Evolutionary conservation across 192 early-diverging fungal species (phyloP).

Genomic region (Ambispora gerdemannii): DNA sequence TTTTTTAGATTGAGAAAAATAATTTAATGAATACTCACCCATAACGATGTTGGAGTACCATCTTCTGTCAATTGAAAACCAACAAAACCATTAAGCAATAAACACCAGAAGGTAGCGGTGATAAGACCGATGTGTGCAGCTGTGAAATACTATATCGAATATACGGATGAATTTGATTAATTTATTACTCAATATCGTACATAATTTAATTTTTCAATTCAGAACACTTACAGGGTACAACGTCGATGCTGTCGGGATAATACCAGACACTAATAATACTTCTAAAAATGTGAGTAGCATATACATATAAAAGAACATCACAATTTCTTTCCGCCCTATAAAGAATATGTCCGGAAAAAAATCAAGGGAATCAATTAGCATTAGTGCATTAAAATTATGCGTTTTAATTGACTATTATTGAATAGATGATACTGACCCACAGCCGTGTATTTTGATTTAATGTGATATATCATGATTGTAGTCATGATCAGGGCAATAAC

Average conservation of each 20-base stretch:
- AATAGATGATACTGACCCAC: slow-evolving; percentile 68
- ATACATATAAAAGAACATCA: slow-evolving; percentile 89
- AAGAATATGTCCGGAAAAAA: neutral
- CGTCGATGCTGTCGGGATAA: slow-evolving; percentile 64
- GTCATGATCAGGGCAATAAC: slow-evolving; percentile 93
- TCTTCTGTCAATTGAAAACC: slow-evolving; percentile 88
- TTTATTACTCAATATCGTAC: neutral
- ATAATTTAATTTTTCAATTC: slow-evolving; percentile 7
- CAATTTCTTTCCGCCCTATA: slow-evolving; percentile 82
- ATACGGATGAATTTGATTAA: slow-evolving; percentile 6
- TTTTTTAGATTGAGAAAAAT: slow-evolving; percentile 11
- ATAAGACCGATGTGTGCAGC: slow-evolving; percentile 68
- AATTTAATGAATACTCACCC: slow-evolving; percentile 53
- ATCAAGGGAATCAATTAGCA: no score
- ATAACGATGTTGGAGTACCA: slow-evolving; percentile 79
- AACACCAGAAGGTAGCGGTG: slow-evolving; percentile 73
- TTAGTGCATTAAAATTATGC: no score
- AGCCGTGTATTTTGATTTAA: slow-evolving; percentile 96
- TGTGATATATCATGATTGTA: slow-evolving; percentile 96
- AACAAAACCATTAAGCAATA: slow-evolving; percentile 83
- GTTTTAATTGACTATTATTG: no score
- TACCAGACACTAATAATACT: slow-evolving; percentile 70
- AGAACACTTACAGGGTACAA: slow-evolving; percentile 58
- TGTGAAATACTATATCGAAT: slow-evolving; percentile 58
- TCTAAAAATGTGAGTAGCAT: slow-evolving; percentile 70